Percentiles rank a stretch among this genome's conserved stretches.
phyloP scores from a whole-genome alignment of 495 filamentous ascomycete genomes.

The Evansstolkia leycettana region DNA sequence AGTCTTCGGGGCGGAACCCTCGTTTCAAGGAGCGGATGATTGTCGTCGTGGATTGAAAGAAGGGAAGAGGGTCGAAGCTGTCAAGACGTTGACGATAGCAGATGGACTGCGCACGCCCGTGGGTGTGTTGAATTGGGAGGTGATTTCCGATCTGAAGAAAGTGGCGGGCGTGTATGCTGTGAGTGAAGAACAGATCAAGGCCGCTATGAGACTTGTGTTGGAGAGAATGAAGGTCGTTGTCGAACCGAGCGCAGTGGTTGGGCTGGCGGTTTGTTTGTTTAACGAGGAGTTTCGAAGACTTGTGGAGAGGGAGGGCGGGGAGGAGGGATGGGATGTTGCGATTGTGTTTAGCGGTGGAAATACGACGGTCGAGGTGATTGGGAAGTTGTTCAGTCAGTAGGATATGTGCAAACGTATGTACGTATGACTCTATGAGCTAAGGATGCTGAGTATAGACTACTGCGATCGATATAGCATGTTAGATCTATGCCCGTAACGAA shows the following conservation, averaged over 20 bases:
- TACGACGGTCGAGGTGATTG: slow-evolving; percentile 67
- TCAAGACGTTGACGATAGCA: slow-evolving; percentile 71
- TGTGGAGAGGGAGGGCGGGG: slow-evolving; percentile 58
- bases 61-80: slow-evolving; percentile 47
- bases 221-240: slow-evolving; percentile 89
- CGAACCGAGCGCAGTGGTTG: slow-evolving; percentile 82
- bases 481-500: too few relatives aligned
- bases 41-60: slow-evolving; percentile 51
- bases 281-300: slow-evolving; percentile 68
- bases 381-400: slow-evolving; percentile 17
- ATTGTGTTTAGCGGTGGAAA: slow-evolving; percentile 87
- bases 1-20: slow-evolving; percentile 90
- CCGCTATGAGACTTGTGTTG: slow-evolving; percentile 62
- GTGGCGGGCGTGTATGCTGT: slow-evolving; percentile 67
- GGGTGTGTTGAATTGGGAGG: slow-evolving; percentile 62
- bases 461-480: too few relatives aligned
- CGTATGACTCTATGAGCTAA: not conserved
- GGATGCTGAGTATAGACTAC: too few relatives aligned
- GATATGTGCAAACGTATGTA: not conserved
- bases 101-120: slow-evolving; percentile 84
- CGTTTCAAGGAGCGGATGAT: slow-evolving; percentile 77
- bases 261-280: slow-evolving; percentile 69
- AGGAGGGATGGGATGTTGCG: slow-evolving; percentile 75
- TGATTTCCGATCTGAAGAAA: slow-evolving; percentile 63
- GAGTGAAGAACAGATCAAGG: slow-evolving; percentile 70